A percentile compares a stretch with the other conserved stretches of the same genome.
Evolutionary conservation across 331 rosid genomes (phyloP).

Genomic region (Cydonia oblonga): DNA sequence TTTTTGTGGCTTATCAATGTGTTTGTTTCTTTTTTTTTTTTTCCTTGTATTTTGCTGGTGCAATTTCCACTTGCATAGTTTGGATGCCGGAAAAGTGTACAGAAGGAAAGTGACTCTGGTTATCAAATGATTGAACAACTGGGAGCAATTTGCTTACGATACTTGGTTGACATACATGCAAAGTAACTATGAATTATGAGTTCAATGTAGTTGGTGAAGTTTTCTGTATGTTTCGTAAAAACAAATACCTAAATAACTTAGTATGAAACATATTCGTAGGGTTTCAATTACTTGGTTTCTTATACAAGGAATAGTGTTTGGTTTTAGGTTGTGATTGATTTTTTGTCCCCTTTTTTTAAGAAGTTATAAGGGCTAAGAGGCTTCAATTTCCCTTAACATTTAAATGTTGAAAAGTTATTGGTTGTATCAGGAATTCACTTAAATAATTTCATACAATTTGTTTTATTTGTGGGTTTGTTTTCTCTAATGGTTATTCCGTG

Average conservation of each 20-base stretch:
- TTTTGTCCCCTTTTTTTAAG: not conserved
- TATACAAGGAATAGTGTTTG: not conserved
- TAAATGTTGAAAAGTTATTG: not conserved
- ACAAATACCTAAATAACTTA: not conserved
- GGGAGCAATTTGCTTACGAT: too few species aligned
- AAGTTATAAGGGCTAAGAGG: too few species aligned
- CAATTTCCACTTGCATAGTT: not conserved
- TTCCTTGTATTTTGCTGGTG: too few species aligned
- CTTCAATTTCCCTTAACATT: too few species aligned
- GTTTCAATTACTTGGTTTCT: not conserved
- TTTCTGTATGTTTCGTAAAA: not conserved
- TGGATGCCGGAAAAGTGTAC: not conserved
- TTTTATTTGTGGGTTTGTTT: not conserved
- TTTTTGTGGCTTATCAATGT: not conserved
- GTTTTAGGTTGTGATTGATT: not conserved
- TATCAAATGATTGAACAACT: too few species aligned
- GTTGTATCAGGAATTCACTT: not conserved
- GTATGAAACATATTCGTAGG: not conserved
- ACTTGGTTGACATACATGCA: too few species aligned
- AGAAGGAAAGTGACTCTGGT: not conserved
- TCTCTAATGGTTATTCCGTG: not conserved
- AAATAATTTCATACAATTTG: not conserved
- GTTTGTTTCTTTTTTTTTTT: not conserved
- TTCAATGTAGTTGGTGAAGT: not conserved
- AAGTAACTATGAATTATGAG: too few species aligned